Conservation (phyloP, 768 basidiomycete species). For the Rickenella mellea region DNA sequence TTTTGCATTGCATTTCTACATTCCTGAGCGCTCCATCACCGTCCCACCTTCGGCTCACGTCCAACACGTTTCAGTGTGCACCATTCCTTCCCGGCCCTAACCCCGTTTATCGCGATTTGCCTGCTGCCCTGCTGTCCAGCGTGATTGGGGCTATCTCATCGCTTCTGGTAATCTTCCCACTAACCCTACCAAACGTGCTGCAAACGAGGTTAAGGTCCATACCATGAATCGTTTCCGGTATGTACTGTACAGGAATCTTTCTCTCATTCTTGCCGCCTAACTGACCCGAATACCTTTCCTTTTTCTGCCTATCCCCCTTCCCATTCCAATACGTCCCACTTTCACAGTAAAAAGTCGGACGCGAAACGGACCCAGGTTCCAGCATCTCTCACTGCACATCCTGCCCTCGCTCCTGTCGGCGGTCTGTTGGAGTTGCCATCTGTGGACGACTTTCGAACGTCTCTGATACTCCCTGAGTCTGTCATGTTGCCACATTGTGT, state of each 20-base stretch:
- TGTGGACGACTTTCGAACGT: slow-evolving; percentile 74
- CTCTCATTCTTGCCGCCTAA: slow-evolving; percentile 5
- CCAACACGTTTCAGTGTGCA: slow-evolving; percentile 51
- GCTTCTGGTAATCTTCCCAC: slow-evolving; percentile 24
- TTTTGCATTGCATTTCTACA: too few relatives aligned
- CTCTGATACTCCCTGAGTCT: slow-evolving; percentile 79
- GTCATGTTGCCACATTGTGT: slow-evolving; percentile 18
- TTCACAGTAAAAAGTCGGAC: slow-evolving; percentile 70
- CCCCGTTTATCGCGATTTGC: slow-evolving; percentile 11
- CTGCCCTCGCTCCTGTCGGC: slow-evolving; percentile 26
- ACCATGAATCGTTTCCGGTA: slow-evolving; percentile 80
- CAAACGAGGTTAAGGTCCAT: slow-evolving; percentile 41
- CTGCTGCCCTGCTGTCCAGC: slow-evolving; percentile 7
- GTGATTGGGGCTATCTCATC: slow-evolving; percentile 5
- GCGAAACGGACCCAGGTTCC: slow-evolving; percentile 32
- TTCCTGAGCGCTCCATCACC: too few relatives aligned
- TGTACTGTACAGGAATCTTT: slow-evolving; percentile 18
- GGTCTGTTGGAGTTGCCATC: slow-evolving; percentile 52
- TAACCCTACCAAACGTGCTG: slow-evolving; percentile 50
- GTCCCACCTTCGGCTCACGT: slow-evolving; percentile 50
- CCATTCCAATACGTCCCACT: slow-evolving; percentile 14
- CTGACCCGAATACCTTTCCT: slow-evolving; percentile 7
- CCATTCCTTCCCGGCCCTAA: slow-evolving; percentile 3
- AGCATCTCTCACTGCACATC: slow-evolving; percentile 18
- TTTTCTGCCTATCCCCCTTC: slow-evolving; percentile 14